A percentile compares a stretch with the other conserved stretches of the same genome.
Conservation (phyloP, 2,329 filamentous ascomycete genomes). For the Aspergillus japonicus region DNA sequence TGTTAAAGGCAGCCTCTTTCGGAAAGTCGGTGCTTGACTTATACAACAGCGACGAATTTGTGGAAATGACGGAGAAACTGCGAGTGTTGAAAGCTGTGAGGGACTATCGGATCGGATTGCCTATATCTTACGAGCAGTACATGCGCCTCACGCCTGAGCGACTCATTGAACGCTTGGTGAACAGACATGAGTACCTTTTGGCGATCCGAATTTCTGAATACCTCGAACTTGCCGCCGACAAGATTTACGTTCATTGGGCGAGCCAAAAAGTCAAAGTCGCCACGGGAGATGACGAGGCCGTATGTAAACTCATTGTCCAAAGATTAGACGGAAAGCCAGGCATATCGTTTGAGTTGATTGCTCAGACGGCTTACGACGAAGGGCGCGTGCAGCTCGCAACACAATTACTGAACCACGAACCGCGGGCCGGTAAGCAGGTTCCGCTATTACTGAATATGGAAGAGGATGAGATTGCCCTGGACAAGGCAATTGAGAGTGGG, state of each 20-base stretch:
- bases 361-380: constrained; percentile 89
- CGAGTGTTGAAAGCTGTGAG: constrained; percentile 90
- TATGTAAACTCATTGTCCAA: constrained; percentile 82
- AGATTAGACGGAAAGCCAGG: constrained; percentile 83
- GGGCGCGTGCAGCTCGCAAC: constrained; percentile 86
- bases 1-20: constrained; percentile 95
- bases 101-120: constrained; percentile 86
- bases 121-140: constrained; percentile 91
- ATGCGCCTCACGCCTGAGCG: constrained; percentile 84
- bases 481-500: constrained; percentile 94
- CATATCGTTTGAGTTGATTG: constrained; percentile 94
- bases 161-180: constrained; percentile 80
- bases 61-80: constrained; percentile 94
- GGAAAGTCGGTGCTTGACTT: constrained; percentile 96
- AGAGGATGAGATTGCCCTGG: constrained; percentile 88
- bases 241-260: constrained; percentile 96
- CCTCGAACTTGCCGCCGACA: constrained; percentile 78
- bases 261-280: constrained; percentile 88
- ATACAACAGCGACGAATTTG: constrained; percentile 97
- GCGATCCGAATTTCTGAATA: constrained; percentile 87
- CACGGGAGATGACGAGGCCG: constrained; percentile 79
- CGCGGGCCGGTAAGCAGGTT: constrained; percentile 91
- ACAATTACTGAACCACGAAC: constrained; percentile 87
- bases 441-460: constrained; percentile 92
- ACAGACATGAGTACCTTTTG: constrained; percentile 85